These are phyloP conservation scores for Gossypium turneri DNA, from an alignment of 345 rosid species.

Conservation along the genomic window DNA sequence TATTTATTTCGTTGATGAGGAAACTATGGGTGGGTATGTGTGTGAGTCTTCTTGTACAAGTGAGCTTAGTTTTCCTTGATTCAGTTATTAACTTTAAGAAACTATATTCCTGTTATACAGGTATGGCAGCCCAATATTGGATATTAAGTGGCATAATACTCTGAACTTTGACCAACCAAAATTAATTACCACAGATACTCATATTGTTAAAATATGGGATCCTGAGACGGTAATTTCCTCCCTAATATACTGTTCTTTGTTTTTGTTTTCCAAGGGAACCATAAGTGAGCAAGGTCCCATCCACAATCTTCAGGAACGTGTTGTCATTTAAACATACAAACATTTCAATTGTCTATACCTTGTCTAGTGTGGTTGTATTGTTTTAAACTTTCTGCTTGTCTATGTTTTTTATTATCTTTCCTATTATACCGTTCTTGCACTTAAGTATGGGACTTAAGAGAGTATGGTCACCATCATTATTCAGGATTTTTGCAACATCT, in stretches of 20 bases:
- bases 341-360: neutral
- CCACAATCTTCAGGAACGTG: neutral
- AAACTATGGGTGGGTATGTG: neutral
- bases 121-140: constrained; percentile 88
- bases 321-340: neutral
- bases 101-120: constrained; percentile 31
- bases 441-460: neutral
- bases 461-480: neutral
- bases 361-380: constrained; percentile 3
- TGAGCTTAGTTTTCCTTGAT: neutral
- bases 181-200: constrained; percentile 74
- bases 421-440: neutral
- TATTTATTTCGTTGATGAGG: neutral
- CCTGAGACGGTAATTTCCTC: constrained; percentile 68
- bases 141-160: constrained; percentile 87
- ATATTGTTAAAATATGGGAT: constrained; percentile 92
- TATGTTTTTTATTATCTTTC: constrained; percentile 5
- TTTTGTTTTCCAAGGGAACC: neutral
- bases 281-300: neutral
- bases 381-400: neutral
- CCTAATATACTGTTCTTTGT: neutral
- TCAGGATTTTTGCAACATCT: neutral
- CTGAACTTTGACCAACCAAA: constrained; percentile 71
- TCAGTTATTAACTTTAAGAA: constrained; percentile 12
- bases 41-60: neutral